Percentiles rank a stretch among this genome's conserved stretches.
Conservation (phyloP, 2,329 filamentous ascomycete species). For the Calonectria fujianensis region DNA sequence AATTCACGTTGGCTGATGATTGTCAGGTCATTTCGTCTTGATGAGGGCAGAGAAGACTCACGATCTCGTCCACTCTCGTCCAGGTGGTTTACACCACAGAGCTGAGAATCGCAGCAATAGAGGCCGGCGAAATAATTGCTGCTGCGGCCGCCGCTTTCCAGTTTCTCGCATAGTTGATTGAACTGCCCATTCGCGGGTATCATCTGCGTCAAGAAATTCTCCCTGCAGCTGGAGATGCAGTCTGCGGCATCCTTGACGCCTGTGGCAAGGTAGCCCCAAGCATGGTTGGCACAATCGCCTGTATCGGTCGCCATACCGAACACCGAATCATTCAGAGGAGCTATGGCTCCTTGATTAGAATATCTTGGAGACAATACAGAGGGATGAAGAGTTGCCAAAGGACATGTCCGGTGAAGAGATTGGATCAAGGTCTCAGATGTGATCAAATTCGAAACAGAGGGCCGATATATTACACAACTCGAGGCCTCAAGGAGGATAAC, state of each 20-base stretch:
- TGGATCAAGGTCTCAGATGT: slow-evolving; percentile 48
- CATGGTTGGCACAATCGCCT: slow-evolving; percentile 48
- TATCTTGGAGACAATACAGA: slow-evolving; percentile 1
- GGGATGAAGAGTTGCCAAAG: slow-evolving; percentile 35
- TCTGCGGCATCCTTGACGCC: slow-evolving; percentile 56
- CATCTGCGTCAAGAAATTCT: slow-evolving; percentile 57
- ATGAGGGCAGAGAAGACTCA: slow-evolving; percentile 49
- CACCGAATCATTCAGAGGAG: slow-evolving; percentile 27
- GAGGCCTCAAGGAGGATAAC: slow-evolving; percentile 26
- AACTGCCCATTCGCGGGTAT: slow-evolving; percentile 56
- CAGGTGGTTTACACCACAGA: slow-evolving; percentile 68
- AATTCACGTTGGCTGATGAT: slow-evolving; percentile 68
- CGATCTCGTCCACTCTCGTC: slow-evolving; percentile 65
- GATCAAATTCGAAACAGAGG: slow-evolving; percentile 49
- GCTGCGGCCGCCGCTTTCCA: slow-evolving; percentile 54
- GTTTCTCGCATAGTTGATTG: slow-evolving; percentile 56
- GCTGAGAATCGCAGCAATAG: slow-evolving; percentile 71
- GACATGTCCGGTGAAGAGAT: slow-evolving; percentile 40
- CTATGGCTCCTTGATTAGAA: slow-evolving; percentile 30
- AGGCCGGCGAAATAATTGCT: slow-evolving; percentile 63
- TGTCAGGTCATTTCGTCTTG: slow-evolving; percentile 40
- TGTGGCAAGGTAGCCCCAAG: slow-evolving; percentile 57
- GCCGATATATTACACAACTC: slow-evolving; percentile 20
- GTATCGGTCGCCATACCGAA: slow-evolving; percentile 2
- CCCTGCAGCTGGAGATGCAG: slow-evolving; percentile 61